Evolutionary conservation across 306 rosid species (phyloP).

Genomic region (Rosa persica): DNA sequence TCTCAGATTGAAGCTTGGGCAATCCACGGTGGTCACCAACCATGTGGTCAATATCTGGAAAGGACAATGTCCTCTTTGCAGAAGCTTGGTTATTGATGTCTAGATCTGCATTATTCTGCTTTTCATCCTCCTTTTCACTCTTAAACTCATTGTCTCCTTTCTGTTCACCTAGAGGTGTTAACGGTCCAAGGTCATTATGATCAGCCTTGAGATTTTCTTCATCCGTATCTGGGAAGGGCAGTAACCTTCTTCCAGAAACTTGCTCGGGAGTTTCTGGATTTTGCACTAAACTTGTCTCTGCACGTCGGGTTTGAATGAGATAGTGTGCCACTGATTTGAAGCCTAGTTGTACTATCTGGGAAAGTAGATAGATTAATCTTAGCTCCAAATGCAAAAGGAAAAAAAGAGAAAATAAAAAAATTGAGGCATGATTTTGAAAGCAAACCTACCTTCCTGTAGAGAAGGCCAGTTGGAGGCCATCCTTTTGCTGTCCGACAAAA

Average conservation of each 20-base stretch:
- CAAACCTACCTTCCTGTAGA: constrained; percentile 69
- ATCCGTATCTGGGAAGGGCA: constrained; percentile 46
- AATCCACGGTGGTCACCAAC: constrained; percentile 19
- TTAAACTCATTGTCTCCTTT: constrained; percentile 24
- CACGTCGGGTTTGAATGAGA: constrained; percentile 72
- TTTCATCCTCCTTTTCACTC: constrained; percentile 13
- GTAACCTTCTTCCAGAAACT: constrained; percentile 62
- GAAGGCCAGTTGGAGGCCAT: constrained; percentile 79
- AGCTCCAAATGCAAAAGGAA: constrained; percentile 7
- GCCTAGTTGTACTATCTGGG: constrained; percentile 62
- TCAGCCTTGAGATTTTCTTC: constrained; percentile 35
- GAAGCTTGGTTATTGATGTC: constrained; percentile 34
- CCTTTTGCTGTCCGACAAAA: constrained; percentile 87
- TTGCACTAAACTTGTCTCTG: constrained; percentile 38
- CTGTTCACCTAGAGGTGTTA: constrained; percentile 30
- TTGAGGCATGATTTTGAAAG: constrained; percentile 16
- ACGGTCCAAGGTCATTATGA: constrained; percentile 19
- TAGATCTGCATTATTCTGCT: constrained; percentile 5
- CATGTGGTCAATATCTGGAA: constrained; percentile 29
- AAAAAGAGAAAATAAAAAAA: neutral
- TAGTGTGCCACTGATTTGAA: constrained; percentile 94
- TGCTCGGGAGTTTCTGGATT: constrained; percentile 36
- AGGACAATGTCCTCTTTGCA: constrained; percentile 50
- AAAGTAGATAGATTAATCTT: constrained; percentile 32
- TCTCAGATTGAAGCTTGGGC: constrained; percentile 16